phyloP scores from a whole-genome alignment of 2,329 filamentous ascomycete species.

The Lasiodiplodia hormozganensis region DNA sequence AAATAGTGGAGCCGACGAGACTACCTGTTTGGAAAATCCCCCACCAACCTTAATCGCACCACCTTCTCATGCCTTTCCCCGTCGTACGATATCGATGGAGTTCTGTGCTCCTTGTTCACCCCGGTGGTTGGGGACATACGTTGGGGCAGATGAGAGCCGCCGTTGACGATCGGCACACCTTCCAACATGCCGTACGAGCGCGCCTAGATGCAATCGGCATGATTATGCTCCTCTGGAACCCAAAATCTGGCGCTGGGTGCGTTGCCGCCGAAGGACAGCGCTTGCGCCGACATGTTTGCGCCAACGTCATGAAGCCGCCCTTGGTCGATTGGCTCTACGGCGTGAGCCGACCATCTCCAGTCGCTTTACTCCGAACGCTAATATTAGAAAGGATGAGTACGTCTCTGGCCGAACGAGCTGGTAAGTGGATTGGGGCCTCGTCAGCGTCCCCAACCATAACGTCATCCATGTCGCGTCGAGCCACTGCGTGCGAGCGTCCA shows the following conservation, averaged over 20 bases:
- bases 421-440: slow-evolving; percentile 44
- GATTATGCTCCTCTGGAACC: neutral
- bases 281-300: slow-evolving; percentile 58
- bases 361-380: slow-evolving; percentile 46
- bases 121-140: slow-evolving; percentile 50
- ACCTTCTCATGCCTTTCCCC: neutral
- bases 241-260: neutral
- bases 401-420: neutral
- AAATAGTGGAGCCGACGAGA: slow-evolving; percentile 11
- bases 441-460: slow-evolving; percentile 42
- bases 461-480: slow-evolving; percentile 58
- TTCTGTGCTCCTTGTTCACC: slow-evolving; percentile 51
- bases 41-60: slow-evolving; percentile 1
- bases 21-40: slow-evolving; percentile 4
- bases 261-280: slow-evolving; percentile 52
- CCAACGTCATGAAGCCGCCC: slow-evolving; percentile 49
- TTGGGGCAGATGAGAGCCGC: slow-evolving; percentile 50
- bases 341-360: slow-evolving; percentile 24
- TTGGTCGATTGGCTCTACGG: slow-evolving; percentile 55
- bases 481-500: slow-evolving; percentile 54
- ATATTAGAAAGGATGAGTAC: slow-evolving; percentile 28
- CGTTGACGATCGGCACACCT: slow-evolving; percentile 27
- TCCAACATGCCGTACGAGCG: slow-evolving; percentile 11
- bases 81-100: neutral
- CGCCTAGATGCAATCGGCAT: neutral